A percentile compares a stretch with the other conserved stretches of the same genome.
Conservation (phyloP, 768 basidiomycete species). For the Cystofilobasidium macerans region DNA sequence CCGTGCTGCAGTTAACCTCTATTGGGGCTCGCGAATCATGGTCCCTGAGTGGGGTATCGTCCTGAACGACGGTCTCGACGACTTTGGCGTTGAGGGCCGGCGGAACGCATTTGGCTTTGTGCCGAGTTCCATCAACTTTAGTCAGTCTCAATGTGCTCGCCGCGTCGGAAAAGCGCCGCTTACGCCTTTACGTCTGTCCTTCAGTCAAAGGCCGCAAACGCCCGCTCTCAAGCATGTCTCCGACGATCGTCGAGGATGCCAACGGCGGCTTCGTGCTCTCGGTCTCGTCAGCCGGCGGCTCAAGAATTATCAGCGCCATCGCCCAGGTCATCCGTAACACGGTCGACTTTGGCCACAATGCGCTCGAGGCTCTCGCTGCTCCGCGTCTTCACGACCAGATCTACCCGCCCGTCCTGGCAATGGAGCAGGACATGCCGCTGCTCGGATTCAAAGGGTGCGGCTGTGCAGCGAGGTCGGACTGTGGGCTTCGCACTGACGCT, state of each 20-base stretch:
- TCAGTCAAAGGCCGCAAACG: slow-evolving; percentile 38
- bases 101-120: slow-evolving; percentile 37
- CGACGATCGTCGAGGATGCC: slow-evolving; percentile 40
- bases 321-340: slow-evolving; percentile 14
- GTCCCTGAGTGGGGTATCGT: slow-evolving; percentile 34
- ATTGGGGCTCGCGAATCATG: slow-evolving; percentile 29
- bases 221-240: slow-evolving; percentile 35
- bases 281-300: slow-evolving; percentile 18
- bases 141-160: background rate
- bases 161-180: too few relatives aligned
- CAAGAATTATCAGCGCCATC: slow-evolving; percentile 22
- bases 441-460: slow-evolving; percentile 15
- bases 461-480: background rate
- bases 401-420: slow-evolving; percentile 7
- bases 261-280: slow-evolving; percentile 39
- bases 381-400: slow-evolving; percentile 25
- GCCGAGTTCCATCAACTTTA: slow-evolving; percentile 21
- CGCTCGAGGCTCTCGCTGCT: slow-evolving; percentile 13
- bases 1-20: slow-evolving; percentile 14
- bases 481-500: background rate
- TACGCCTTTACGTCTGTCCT: background rate
- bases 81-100: slow-evolving; percentile 32
- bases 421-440: slow-evolving; percentile 13
- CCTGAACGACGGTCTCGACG: slow-evolving; percentile 36
- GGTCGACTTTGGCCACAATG: slow-evolving; percentile 16